Conservation (phyloP, 2,329 filamentous ascomycete species). For the Periconia sp. region DNA sequence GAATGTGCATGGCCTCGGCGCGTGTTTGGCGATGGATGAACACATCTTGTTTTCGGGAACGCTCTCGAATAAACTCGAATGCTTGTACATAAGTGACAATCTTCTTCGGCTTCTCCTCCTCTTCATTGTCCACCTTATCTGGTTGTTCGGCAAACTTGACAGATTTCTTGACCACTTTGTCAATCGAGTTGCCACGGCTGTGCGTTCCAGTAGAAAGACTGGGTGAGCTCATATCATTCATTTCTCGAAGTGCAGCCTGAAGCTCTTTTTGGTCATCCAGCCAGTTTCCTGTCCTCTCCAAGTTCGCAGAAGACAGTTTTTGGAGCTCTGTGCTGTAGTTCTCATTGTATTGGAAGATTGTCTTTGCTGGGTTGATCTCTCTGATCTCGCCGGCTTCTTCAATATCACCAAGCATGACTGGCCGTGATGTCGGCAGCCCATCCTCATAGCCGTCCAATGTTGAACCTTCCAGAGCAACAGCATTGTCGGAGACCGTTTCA, state of each 20-base stretch:
- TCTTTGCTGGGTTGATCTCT: constrained; percentile 65
- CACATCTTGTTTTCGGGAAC: constrained; percentile 68
- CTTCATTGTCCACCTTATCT: constrained; percentile 23
- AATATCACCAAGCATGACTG: constrained; percentile 29
- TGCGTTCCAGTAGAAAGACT: constrained; percentile 30
- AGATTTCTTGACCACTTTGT: constrained; percentile 64
- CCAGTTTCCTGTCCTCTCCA: constrained; percentile 86
- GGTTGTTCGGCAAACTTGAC: constrained; percentile 67
- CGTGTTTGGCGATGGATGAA: constrained; percentile 84
- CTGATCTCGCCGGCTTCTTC: constrained; percentile 49
- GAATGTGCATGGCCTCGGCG: constrained; percentile 84
- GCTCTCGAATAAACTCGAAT: constrained; percentile 73
- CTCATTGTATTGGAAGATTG: constrained; percentile 71
- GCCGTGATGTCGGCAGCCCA: constrained; percentile 32
- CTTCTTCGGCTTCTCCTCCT: constrained; percentile 33
- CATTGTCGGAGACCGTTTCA: constrained; percentile 27
- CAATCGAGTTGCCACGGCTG: constrained; percentile 37
- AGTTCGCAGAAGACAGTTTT: constrained; percentile 68
- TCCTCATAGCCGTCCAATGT: constrained; percentile 38
- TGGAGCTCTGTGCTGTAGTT: constrained; percentile 74
- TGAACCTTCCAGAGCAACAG: constrained; percentile 32
- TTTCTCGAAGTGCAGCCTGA: constrained; percentile 64
- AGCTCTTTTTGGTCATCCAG: constrained; percentile 79
- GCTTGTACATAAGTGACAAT: constrained; percentile 87
- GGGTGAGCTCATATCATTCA: constrained; percentile 51